These are phyloP conservation scores for Chenopodium formosanum DNA, from an alignment of 148 eudicot genomes.

Conservation along the genomic window DNA sequence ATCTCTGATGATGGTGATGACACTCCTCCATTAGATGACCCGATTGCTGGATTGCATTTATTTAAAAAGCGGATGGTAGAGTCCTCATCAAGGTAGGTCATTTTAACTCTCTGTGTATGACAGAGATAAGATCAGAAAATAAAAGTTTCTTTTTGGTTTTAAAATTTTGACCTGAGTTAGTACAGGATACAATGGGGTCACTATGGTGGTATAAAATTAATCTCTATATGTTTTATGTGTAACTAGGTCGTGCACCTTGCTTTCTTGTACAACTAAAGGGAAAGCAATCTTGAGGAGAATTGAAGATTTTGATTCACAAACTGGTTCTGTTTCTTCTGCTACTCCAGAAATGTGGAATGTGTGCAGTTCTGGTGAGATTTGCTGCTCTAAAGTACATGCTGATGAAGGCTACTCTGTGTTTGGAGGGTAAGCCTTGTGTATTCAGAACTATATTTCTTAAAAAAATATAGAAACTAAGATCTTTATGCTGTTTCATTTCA, in stretches of 20 bases:
- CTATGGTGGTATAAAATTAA: neutral
- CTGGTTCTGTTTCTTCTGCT: conserved; percentile 14
- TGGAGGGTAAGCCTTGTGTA: conserved; percentile 60
- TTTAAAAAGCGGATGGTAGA: conserved; percentile 44
- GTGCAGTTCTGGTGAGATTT: conserved; percentile 52
- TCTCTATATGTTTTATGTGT: neutral
- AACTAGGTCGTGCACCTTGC: conserved; percentile 67
- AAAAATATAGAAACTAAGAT: too few relatives aligned
- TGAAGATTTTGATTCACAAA: conserved; percentile 30
- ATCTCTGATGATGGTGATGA: conserved; percentile 34
- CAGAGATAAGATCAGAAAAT: neutral
- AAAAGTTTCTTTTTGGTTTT: neutral
- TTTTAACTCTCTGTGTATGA: neutral
- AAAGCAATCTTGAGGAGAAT: conserved; percentile 52
- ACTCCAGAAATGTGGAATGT: conserved; percentile 51
- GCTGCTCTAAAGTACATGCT: conserved; percentile 61
- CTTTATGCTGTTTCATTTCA: neutral
- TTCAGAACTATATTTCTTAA: too few relatives aligned
- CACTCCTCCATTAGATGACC: conserved; percentile 46
- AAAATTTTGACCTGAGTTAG: neutral
- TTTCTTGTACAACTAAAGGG: conserved; percentile 77
- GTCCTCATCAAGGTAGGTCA: conserved; percentile 52
- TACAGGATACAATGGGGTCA: neutral
- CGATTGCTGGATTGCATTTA: conserved; percentile 73
- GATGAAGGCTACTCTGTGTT: conserved; percentile 70